These are phyloP conservation scores for Boletus sp. DNA, from an alignment of 1,284 basidiomycete genomes.

Conservation along the genomic window DNA sequence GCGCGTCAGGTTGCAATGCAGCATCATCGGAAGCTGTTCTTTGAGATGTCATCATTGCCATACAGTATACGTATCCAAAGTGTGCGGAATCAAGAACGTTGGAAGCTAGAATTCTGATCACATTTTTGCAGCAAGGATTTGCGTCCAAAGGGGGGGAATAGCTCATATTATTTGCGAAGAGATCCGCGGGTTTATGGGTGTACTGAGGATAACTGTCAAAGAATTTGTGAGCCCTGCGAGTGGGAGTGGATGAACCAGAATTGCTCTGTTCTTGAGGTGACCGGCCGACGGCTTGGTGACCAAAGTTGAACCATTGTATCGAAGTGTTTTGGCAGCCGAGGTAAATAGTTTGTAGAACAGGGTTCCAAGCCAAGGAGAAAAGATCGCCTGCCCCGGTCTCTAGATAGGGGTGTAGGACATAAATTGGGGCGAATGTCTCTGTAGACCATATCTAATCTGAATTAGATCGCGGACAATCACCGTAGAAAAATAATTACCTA, in stretches of 20 bases:
- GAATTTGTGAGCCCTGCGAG: slow-evolving; percentile 70
- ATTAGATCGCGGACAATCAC: slow-evolving; percentile 1
- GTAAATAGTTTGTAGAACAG: slow-evolving; percentile 70
- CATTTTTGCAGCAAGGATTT: slow-evolving; percentile 33
- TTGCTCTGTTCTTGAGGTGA: slow-evolving; percentile 23
- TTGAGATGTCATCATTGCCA: slow-evolving; percentile 57
- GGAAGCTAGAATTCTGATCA: slow-evolving; percentile 57
- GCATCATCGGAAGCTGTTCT: slow-evolving; percentile 39
- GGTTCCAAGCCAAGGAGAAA: slow-evolving; percentile 84
- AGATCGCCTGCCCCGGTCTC: slow-evolving; percentile 88
- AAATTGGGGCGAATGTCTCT: slow-evolving; percentile 65
- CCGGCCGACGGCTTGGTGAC: slow-evolving; percentile 17
- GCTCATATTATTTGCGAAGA: slow-evolving; percentile 54
- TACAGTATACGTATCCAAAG: slow-evolving; percentile 92
- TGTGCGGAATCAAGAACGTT: slow-evolving; percentile 87
- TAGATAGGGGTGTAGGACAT: slow-evolving; percentile 79
- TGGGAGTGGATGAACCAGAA: slow-evolving; percentile 51
- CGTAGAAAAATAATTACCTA: slow-evolving; percentile 35
- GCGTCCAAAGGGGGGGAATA: slow-evolving; percentile 24
- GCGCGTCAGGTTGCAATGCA: slow-evolving; percentile 35
- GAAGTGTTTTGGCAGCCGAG: slow-evolving; percentile 91
- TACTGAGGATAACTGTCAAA: slow-evolving; percentile 78
- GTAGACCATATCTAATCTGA: slow-evolving; percentile 80
- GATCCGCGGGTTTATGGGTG: slow-evolving; percentile 61
- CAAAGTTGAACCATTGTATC: slow-evolving; percentile 80